A percentile compares a stretch with the other conserved stretches of the same genome.
phyloP scores from a whole-genome alignment of 2,329 filamentous ascomycete species.

The Aaosphaeria arxii region DNA sequence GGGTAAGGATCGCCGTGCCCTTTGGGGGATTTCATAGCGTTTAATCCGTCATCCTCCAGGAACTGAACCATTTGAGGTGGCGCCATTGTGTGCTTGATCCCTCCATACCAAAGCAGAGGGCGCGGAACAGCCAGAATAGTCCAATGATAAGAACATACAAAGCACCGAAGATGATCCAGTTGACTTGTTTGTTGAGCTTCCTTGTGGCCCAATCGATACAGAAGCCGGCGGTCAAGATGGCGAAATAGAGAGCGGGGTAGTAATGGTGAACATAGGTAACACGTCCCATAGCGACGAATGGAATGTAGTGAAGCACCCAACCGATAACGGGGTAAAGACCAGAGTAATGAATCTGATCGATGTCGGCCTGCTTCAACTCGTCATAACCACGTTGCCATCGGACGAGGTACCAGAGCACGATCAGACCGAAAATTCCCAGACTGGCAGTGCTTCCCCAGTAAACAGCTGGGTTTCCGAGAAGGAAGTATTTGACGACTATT shows the following conservation, averaged over 20 bases:
- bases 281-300: constrained; percentile 95
- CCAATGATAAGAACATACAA: constrained; percentile 74
- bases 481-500: constrained; percentile 86
- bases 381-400: constrained; percentile 94
- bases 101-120: constrained; percentile 94
- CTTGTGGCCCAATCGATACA: constrained; percentile 78
- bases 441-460: constrained; percentile 92
- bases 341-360: constrained; percentile 93
- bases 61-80: constrained; percentile 91
- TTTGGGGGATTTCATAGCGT: not conserved
- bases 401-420: constrained; percentile 81
- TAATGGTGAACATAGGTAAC: constrained; percentile 99
- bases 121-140: constrained; percentile 86
- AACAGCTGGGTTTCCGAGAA: constrained; percentile 91
- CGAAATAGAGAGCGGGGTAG: constrained; percentile 97
- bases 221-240: constrained; percentile 87
- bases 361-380: constrained; percentile 74
- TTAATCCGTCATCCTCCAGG: constrained; percentile 77
- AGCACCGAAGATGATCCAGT: constrained; percentile 67
- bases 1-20: no score
- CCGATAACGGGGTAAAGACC: constrained; percentile 88
- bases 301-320: constrained; percentile 95
- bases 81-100: constrained; percentile 79
- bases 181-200: constrained; percentile 60
- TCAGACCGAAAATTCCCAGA: constrained; percentile 67